Evolutionary conservation across 768 basidiomycete genomes (phyloP).

Genomic region (Lactarius tabidus): DNA sequence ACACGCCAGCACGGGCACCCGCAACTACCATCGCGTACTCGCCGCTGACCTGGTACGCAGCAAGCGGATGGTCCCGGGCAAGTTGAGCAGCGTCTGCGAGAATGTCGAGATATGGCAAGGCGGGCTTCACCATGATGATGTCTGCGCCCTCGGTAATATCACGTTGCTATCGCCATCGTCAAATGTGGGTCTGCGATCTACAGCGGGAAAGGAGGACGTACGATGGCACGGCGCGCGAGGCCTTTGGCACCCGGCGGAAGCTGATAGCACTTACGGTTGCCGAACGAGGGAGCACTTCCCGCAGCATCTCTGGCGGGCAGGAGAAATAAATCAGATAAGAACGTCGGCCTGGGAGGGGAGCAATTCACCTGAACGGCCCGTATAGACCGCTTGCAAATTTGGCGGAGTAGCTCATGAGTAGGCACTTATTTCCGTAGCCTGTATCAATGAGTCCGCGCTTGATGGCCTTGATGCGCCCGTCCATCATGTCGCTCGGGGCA

Average conservation of each 20-base stretch:
- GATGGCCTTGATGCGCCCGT: conserved; percentile 87
- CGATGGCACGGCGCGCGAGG: conserved; percentile 89
- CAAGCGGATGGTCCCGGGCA: conserved; percentile 85
- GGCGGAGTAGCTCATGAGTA: conserved; percentile 95
- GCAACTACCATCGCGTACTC: conserved; percentile 98
- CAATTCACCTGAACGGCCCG: conserved; percentile 84
- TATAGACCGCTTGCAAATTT: conserved; percentile 96
- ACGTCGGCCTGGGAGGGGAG: not conserved
- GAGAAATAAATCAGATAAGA: conserved; percentile 1
- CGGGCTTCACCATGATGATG: conserved; percentile 98
- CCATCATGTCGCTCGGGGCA: conserved; percentile 99
- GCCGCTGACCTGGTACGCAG: conserved; percentile 95
- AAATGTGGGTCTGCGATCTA: not conserved
- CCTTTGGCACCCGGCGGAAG: conserved; percentile 86
- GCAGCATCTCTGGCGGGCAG: conserved; percentile 76
- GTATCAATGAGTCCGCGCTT: conserved; percentile 80
- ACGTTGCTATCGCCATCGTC: conserved; percentile 55
- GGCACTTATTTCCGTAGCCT: conserved; percentile 83
- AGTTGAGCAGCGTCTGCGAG: conserved; percentile 82
- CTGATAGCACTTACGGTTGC: conserved; percentile 97
- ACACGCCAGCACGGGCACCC: conserved; percentile 91
- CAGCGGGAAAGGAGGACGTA: conserved; percentile 38
- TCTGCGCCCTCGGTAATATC: conserved; percentile 92
- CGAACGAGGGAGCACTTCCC: conserved; percentile 91
- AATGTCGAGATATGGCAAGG: conserved; percentile 94